These are phyloP conservation scores for Mortierella polycephala DNA, from an alignment of 371 early-diverging fungal species.

Conservation along the genomic window DNA sequence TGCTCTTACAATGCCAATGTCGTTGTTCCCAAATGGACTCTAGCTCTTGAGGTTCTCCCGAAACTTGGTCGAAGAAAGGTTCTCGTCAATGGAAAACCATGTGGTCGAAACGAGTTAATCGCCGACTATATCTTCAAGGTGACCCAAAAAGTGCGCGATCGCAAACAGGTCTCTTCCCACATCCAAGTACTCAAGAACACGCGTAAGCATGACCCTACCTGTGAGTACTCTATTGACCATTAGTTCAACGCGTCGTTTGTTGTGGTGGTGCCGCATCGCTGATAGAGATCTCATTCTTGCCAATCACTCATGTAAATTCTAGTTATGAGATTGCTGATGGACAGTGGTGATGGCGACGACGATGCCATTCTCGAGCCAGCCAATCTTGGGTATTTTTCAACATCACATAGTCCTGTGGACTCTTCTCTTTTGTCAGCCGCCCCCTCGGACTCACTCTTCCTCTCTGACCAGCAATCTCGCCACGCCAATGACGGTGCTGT, in stretches of 20 bases:
- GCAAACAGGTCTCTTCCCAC: constrained; percentile 86
- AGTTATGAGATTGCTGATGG: constrained; percentile 70
- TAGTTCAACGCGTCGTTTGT: background rate
- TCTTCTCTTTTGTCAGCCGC: constrained; percentile 14
- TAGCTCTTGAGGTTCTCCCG: constrained; percentile 68
- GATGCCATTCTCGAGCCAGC: constrained; percentile 13
- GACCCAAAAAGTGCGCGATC: constrained; percentile 71
- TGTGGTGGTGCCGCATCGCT: background rate
- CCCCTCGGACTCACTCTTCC: background rate
- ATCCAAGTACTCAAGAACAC: constrained; percentile 84
- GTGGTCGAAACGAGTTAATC: constrained; percentile 80
- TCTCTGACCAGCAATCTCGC: background rate
- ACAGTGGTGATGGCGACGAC: constrained; percentile 58
- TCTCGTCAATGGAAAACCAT: constrained; percentile 71
- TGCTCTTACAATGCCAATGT: background rate
- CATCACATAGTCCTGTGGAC: constrained; percentile 21
- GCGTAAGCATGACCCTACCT: constrained; percentile 67
- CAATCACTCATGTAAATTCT: background rate
- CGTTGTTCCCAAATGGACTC: background rate
- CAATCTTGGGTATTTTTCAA: constrained; percentile 5
- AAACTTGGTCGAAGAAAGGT: constrained; percentile 70
- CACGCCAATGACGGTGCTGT: background rate
- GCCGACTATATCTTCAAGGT: constrained; percentile 79
- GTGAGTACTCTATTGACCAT: constrained; percentile 51
- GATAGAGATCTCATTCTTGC: no score